These are phyloP conservation scores for Meyerozyma elateridarum DNA, from an alignment of 1,139 yeast species.

Conservation along the genomic window DNA sequence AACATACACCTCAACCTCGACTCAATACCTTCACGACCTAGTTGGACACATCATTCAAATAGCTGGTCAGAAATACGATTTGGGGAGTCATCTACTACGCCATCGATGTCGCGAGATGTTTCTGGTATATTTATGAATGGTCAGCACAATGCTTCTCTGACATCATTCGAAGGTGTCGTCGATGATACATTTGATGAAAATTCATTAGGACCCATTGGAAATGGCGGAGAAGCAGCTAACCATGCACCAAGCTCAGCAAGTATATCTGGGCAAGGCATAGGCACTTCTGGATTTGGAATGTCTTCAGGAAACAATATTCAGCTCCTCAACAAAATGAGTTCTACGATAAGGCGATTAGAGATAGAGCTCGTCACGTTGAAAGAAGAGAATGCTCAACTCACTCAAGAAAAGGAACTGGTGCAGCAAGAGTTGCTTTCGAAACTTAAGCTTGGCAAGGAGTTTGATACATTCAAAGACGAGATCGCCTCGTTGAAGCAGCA, in stretches of 20 bases:
- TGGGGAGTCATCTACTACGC: constrained; percentile 36
- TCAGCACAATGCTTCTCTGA: constrained; percentile 16
- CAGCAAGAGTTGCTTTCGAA: constrained; percentile 57
- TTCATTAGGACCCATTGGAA: constrained; percentile 13
- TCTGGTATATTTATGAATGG: constrained; percentile 14
- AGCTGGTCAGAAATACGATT: constrained; percentile 20
- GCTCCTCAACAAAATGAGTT: constrained; percentile 64
- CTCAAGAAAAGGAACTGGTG: constrained; percentile 57
- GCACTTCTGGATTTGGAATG: constrained; percentile 9
- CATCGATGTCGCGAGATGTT: constrained; percentile 16
- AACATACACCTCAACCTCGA: constrained; percentile 16
- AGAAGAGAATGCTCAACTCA: constrained; percentile 56
- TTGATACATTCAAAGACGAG: constrained; percentile 30
- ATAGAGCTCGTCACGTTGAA: constrained; percentile 63
- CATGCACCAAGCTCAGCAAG: constrained; percentile 8
- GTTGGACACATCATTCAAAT: constrained; percentile 5
- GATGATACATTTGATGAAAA: constrained; percentile 21
- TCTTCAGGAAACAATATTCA: constrained; percentile 38
- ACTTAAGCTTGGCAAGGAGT: constrained; percentile 46
- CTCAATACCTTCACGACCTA: constrained; percentile 9
- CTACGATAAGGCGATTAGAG: constrained; percentile 75
- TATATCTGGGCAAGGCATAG: constrained; percentile 13
- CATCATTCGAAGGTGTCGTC: constrained; percentile 20
- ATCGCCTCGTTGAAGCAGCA: constrained; percentile 32
- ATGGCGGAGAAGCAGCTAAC: constrained; percentile 8